Evolutionary conservation across 1,139 yeast species (phyloP), one percentile per base, ranked within the genome.

Genomic region (Debaryomycetaceae sp.): DNA sequence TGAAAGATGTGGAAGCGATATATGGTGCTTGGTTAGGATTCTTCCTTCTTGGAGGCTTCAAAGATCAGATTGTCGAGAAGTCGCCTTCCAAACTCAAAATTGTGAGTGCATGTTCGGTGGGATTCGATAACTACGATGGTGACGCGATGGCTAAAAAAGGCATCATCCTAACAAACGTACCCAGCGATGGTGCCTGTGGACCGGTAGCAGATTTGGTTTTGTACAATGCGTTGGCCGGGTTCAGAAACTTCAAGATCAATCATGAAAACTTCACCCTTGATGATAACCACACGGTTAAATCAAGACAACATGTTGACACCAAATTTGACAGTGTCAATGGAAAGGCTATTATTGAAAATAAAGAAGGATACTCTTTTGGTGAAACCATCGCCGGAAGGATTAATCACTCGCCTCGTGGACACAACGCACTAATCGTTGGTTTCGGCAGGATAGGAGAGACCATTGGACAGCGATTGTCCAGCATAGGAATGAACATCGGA

Each of bases 131-230:
- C 24, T 78, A 77, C 49, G 87, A 85, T 58, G 74, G 74, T 4
- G 49, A 51, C 1, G 66, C 58, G 8, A 54, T 71, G 66, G 54
- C 57, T 13, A 63, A 66, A 24, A 69, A 68, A 42, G 76, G 75
- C n/a, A 77, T 87, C 35, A 56, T 66, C 5, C 68, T 87, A 46
- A 80, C 87, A 50, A 84, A 87, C 60, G 83, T 81, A 17, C 89
- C 90, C 0, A 76, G 85, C 5, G 65, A 72, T 38, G 81, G 68
- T 23, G 76, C 87, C 0, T 78, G 85, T 4, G 78, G 72, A 41
- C 87, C 88, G 9, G 96, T 88, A n/a, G 89, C 95, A 1, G 96
- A 88, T 54, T 63, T 82, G 48, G 95, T 84, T 0, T 65, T 86
- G 40, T 77, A 72, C 56, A 72, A 83, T 53, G 66, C 87, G 0